Base-by-base conservation (phyloP, 1,139 yeast species). In the Lizanozyma gosingica region DNA sequence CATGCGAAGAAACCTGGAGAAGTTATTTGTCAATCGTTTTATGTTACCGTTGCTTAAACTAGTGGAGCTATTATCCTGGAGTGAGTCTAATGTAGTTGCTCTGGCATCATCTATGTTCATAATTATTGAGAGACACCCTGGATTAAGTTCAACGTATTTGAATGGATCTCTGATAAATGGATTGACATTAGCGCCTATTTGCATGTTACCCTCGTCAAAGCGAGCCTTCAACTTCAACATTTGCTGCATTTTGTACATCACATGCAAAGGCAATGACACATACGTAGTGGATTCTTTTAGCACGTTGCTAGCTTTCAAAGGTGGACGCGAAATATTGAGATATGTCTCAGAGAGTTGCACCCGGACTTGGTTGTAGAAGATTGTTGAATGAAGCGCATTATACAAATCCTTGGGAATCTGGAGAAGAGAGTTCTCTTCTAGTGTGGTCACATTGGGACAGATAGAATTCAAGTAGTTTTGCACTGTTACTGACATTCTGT, bases 121-220 rank as follows among this genome's bases (percentile, higher is more conserved):
- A 6, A 22, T 22, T 11, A 22, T 11, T 11, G 71, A 56, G 27
- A 72, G 47, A 48, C 81, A 76, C 0, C 83, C 80, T 0, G 82
- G 81, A 36, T 71, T 76, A 42, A 75, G 55, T 48, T 70, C 76
- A 16, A 76, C 77, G 38, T 64, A 60, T 43, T 66, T 65, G 50
- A 70, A 76, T 1, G 77, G 75, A 50, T 77, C 83, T 9, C 76
- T 72, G 36, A 57, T 48, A 44, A 78, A 57, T 0, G 82, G 77
- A 45, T 75, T 76, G 22, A 76, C 64, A 39, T 67, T 67, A 36
- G 81, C 78, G 0, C 80, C 83, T 29, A 77, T 65, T 22, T 22
- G 29, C 11, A 22, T 22, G 29, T 22, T 22, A 22, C 29, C 29
- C 11, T 22, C 29, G 11, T 22, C 29, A 11, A 22, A 22, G 9